Evolutionary conservation across 1,284 basidiomycete genomes (phyloP), one percentile per base, ranked within the genome.

Genomic region (Porogramme epimiltina): DNA sequence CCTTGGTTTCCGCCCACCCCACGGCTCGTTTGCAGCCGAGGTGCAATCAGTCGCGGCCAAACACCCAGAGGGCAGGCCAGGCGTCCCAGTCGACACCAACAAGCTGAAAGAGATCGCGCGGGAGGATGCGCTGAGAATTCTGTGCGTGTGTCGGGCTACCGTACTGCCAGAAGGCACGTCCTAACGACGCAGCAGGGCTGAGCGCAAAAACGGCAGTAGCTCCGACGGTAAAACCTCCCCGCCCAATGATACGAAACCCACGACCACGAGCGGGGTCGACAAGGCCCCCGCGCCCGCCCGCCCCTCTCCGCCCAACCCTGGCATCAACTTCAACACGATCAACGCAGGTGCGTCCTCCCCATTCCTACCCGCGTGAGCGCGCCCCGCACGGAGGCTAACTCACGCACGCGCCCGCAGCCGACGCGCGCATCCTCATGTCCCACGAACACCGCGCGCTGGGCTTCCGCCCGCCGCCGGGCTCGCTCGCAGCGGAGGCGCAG

Each of bases 11-110:
- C 67, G 72, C 11, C 72, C 71, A 9, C 71, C 70, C 20, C 65
- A 65, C 16, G 70, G 68, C 22, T 72, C 70, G 28, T 64, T 73
- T 18, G 72, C 72, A 36, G 70, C 72, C 15, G 67, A 73, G 49
- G 70, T 70, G 19, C 71, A 73, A 52, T 65, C 68, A 13, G 66
- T 70, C n/a, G 70, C 71, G 5, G 67, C 71, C 15, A 69, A 65
- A 52, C 62, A 68, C 50, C 66, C 68, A 8, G 62, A 66, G 25
- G 58, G 59, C 40, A 61, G 57, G 42, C 52, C 57, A 10, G 56
- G 56, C 23, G 36, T 54, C 11, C 26, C 22, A 2, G 41, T 50
- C 1, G 62, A 66, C 44, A 55, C 61, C 5, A 46, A 50, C 31
- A 61, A 59, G 49, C 56, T 67, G 31, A 63, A 58, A 51, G 62